Percentiles rank a stretch among this genome's conserved stretches.
These are phyloP conservation scores for Xylariomycetidae sp. DNA, from an alignment of 2,329 filamentous ascomycete species.

Conservation along the genomic window DNA sequence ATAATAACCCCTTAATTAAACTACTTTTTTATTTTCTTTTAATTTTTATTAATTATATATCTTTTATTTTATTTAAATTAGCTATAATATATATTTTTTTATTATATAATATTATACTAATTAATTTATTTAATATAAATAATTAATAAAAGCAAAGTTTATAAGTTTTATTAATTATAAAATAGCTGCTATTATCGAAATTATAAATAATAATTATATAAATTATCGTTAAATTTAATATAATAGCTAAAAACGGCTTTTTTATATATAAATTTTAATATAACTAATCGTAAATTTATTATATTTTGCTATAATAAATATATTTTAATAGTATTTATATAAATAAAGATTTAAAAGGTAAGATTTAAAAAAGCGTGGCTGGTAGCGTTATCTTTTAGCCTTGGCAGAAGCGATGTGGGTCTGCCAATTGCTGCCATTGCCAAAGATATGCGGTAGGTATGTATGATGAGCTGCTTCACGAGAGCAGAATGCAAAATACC, in stretches of 20 bases:
- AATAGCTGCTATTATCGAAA: not conserved
- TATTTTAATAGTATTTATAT: not conserved
- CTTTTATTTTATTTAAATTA: too few relatives aligned
- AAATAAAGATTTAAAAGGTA: not conserved
- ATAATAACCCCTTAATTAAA: too few relatives aligned
- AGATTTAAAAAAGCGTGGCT: not conserved
- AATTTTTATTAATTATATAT: slow-evolving; percentile 2
- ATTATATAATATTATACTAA: slow-evolving; percentile 1
- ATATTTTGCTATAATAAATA: not conserved
- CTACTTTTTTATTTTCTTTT: not conserved
- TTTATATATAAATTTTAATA: slow-evolving; percentile 1
- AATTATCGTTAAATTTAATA: too few relatives aligned
- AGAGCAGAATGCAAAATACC: too few relatives aligned
- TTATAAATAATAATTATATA: not conserved
- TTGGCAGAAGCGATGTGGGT: too few relatives aligned
- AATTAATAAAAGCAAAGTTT: not conserved
- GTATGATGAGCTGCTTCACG: too few relatives aligned
- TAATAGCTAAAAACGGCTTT: too few relatives aligned
- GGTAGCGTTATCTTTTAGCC: not conserved
- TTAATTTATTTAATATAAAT: not conserved
- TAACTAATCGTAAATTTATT: not conserved
- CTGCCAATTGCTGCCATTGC: too few relatives aligned
- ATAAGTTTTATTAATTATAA: not conserved
- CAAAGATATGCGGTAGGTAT: too few relatives aligned
- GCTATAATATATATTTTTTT: slow-evolving; percentile 1